phyloP scores from a whole-genome alignment of 2,329 filamentous ascomycete genomes.

The Aspergillus candidus region DNA sequence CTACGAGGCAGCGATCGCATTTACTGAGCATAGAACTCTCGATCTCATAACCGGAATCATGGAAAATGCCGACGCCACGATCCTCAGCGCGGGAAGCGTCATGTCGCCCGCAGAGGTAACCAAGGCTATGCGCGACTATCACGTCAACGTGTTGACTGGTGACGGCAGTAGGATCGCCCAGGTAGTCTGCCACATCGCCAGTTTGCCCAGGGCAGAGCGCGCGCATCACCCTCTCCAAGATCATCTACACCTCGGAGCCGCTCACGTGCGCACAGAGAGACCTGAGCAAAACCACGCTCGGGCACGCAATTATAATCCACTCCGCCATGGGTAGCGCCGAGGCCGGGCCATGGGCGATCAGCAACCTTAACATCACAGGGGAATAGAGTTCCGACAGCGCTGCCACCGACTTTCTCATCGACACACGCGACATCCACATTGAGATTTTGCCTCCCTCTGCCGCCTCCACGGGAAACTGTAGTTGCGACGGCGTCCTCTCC shows the following conservation, averaged over 20 bases:
- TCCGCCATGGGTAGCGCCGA: constrained; percentile 42
- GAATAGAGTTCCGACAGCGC: constrained; percentile 5
- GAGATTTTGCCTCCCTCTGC: constrained; percentile 31
- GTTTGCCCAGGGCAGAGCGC: constrained; percentile 15
- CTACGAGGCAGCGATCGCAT: not conserved
- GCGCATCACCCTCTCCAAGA: constrained; percentile 32
- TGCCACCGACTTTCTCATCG: constrained; percentile 35
- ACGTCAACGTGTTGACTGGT: constrained; percentile 35
- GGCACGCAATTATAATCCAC: constrained; percentile 28
- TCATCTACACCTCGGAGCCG: constrained; percentile 43
- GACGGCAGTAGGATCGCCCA: constrained; percentile 37
- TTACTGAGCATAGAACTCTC: constrained; percentile 22
- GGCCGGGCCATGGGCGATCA: constrained; percentile 36
- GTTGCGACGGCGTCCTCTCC: not conserved
- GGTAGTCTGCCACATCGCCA: constrained; percentile 32
- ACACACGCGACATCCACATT: constrained; percentile 32
- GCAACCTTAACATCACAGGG: constrained; percentile 25
- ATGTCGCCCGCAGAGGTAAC: constrained; percentile 23
- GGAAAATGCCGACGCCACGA: constrained; percentile 39
- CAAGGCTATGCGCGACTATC: constrained; percentile 25
- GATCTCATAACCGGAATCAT: constrained; percentile 38
- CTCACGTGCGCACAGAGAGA: constrained; percentile 30
- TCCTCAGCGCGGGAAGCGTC: constrained; percentile 32
- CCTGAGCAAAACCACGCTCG: constrained; percentile 27
- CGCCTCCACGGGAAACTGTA: constrained; percentile 2